Conservation (phyloP, 1,139 yeast species). For the Hansenula sp. region DNA sequence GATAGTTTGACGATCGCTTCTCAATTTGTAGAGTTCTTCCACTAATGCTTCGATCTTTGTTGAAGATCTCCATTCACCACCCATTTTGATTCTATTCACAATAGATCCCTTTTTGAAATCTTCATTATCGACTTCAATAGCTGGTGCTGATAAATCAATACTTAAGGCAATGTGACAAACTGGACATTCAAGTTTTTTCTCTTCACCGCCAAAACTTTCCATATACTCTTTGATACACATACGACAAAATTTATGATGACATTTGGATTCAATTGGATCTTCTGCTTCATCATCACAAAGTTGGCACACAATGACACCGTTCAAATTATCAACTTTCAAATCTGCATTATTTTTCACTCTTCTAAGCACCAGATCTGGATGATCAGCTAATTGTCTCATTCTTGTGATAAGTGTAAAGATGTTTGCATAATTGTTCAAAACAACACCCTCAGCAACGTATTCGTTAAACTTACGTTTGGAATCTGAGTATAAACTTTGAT, state of each 20-base stretch:
- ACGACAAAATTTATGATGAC: conserved; percentile 91
- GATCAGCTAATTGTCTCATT: conserved; percentile 97
- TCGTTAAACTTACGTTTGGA: conserved; percentile 70
- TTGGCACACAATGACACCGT: conserved; percentile 78
- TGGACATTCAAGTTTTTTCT: conserved; percentile 72
- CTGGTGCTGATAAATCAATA: conserved; percentile 85
- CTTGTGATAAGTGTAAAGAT: conserved; percentile 92
- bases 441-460: conserved; percentile 83
- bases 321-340: conserved; percentile 22
- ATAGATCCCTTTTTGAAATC: conserved; percentile 74
- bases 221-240: conserved; percentile 87
- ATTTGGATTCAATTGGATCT: conserved; percentile 90
- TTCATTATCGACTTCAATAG: conserved; percentile 68
- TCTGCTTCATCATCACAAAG: conserved; percentile 97
- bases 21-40: conserved; percentile 80
- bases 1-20: conserved; percentile 84
- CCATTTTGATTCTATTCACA: conserved; percentile 83
- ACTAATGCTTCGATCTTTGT: conserved; percentile 95
- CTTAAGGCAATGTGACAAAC: conserved; percentile 92
- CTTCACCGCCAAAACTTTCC: conserved; percentile 72
- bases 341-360: conserved; percentile 46
- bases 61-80: conserved; percentile 69
- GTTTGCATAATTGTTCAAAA: conserved; percentile 72
- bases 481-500: conserved; percentile 82
- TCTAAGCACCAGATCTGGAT: conserved; percentile 89